Evolutionary conservation across 2,329 filamentous ascomycete genomes (phyloP).

Genomic region (Phoma herbarum): DNA sequence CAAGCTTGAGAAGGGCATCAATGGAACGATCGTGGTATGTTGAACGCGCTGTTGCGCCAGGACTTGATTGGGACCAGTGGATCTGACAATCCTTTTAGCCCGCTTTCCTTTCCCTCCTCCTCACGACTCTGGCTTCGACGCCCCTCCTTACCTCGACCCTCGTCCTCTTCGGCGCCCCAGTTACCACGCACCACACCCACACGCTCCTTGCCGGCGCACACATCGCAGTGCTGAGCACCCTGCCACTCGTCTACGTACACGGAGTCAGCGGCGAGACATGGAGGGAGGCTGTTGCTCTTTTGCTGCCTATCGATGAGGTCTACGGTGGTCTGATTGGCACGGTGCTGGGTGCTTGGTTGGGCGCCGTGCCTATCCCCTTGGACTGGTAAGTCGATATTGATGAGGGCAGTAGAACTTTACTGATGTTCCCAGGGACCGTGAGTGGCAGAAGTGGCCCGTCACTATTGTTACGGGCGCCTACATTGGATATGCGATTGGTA

Average conservation of each 20-base stretch:
- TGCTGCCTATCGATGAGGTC: slow-evolving; percentile 80
- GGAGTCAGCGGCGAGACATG: slow-evolving; percentile 78
- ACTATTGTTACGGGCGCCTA: slow-evolving; percentile 88
- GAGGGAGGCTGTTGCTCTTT: slow-evolving; percentile 72
- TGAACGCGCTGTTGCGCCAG: neutral
- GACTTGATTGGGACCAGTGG: neutral
- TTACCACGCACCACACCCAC: slow-evolving; percentile 80
- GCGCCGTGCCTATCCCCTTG: slow-evolving; percentile 91
- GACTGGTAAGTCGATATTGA: slow-evolving; percentile 71
- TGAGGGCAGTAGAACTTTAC: slow-evolving; percentile 6
- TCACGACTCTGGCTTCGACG: slow-evolving; percentile 64
- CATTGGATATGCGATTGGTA: slow-evolving; percentile 77
- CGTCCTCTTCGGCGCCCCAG: slow-evolving; percentile 89
- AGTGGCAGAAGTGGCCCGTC: slow-evolving; percentile 98
- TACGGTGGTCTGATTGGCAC: slow-evolving; percentile 85
- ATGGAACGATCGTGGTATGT: slow-evolving; percentile 55
- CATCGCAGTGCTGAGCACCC: slow-evolving; percentile 78
- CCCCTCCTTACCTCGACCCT: slow-evolving; percentile 69
- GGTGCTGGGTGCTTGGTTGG: slow-evolving; percentile 85
- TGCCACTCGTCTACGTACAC: slow-evolving; percentile 85
- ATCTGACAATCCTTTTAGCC: slow-evolving; percentile 60
- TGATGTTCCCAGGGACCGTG: slow-evolving; percentile 72
- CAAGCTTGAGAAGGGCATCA: slow-evolving; percentile 37
- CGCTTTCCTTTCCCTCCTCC: slow-evolving; percentile 72
- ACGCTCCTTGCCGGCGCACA: slow-evolving; percentile 84